These are phyloP conservation scores for Arabis hirsuta DNA, from an alignment of 345 rosid species.

Conservation along the genomic window DNA sequence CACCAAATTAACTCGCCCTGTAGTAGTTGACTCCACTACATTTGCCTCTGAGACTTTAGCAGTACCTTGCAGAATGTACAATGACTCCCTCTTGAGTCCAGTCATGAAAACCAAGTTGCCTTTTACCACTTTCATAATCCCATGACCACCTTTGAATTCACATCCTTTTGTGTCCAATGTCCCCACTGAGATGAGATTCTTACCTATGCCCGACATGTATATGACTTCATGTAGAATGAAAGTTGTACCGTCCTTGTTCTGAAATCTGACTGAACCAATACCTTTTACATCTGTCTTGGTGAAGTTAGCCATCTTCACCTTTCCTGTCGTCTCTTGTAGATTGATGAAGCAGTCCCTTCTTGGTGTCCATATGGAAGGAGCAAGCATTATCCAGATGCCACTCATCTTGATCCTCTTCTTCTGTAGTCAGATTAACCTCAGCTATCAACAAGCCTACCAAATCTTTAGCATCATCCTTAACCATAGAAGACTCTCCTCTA, in stretches of 20 bases:
- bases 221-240: neutral
- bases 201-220: neutral
- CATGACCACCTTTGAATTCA: neutral
- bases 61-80: neutral
- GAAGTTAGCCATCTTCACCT: neutral
- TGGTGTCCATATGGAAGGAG: neutral
- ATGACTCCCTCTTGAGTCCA: neutral
- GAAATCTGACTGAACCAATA: no score
- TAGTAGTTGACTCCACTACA: no score
- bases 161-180: neutral
- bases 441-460: neutral
- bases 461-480: neutral
- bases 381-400: neutral
- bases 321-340: no score
- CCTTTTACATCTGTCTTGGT: neutral
- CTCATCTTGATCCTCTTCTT: neutral
- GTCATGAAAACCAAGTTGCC: neutral
- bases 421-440: neutral
- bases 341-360: no score
- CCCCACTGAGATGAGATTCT: neutral
- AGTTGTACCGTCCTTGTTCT: neutral
- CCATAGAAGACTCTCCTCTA: neutral
- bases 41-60: neutral
- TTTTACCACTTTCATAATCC: no score
- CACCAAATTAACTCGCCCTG: no score